phyloP scores from a whole-genome alignment of 768 basidiomycete genomes.

The Collybiopsis confluens region DNA sequence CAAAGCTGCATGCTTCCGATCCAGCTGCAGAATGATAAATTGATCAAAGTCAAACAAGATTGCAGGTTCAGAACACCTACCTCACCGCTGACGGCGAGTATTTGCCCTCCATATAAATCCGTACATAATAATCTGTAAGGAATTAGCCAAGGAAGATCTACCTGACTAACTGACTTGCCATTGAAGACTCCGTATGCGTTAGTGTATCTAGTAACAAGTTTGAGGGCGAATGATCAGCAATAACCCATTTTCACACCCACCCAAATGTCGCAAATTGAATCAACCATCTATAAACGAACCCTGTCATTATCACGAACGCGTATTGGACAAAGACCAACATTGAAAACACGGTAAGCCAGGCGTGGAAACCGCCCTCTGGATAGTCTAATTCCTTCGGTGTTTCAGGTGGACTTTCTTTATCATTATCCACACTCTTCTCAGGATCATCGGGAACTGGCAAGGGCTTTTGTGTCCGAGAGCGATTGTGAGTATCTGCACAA shows the following conservation, averaged over 20 bases:
- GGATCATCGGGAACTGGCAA: too few species aligned
- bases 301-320: too few species aligned
- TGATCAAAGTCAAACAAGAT: too few species aligned
- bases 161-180: neutral
- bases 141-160: neutral
- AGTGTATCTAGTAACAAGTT: neutral
- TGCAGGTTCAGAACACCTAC: neutral
- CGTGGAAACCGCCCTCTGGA: conserved; percentile 1
- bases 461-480: too few species aligned
- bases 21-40: neutral
- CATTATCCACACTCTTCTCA: too few species aligned
- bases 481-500: too few species aligned
- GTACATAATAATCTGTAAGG: conserved; percentile 2
- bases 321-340: neutral
- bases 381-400: neutral
- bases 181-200: conserved; percentile 5
- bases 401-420: too few species aligned
- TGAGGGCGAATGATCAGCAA: neutral
- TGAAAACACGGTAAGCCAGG: neutral
- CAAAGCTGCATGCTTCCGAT: conserved; percentile 2
- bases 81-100: conserved; percentile 3
- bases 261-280: conserved; percentile 1
- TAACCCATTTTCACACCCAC: neutral
- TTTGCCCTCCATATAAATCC: conserved; percentile 5
- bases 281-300: conserved; percentile 2